Base-by-base conservation (phyloP, 352 stramenopile genomes). In the Globisporangium spinosum region DNA sequence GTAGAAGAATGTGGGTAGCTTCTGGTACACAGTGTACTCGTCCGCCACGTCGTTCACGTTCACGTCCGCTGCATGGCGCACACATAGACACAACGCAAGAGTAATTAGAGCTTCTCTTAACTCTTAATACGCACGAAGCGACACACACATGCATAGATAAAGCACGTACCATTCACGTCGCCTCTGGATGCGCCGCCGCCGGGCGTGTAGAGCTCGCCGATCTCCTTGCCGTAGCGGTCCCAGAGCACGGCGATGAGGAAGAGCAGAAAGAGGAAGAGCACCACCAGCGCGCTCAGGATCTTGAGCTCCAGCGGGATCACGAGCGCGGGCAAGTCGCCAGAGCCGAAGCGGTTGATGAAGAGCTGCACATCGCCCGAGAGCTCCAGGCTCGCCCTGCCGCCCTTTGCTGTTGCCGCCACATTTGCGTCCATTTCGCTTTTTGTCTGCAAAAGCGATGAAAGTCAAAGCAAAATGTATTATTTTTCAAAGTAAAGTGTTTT, bases 1-100 rank as follows among this genome's bases (percentile, higher is more conserved):
- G 78, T 95, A 95, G 71, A 95, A 95, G 65, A 95, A 95, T 20
- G 87, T 95, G 0, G 87, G 87, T 23, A 95, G 72, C 62, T 89
- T 93, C 71, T 93, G 85, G 74, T 95, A 95, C 17, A 93, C 83
- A 2, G 85, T 85, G 70, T 88, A 95, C 67, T 95, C 85, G 72
- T 92, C 85, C 17, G 83, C 78, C 4, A 89, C 85, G 54, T 86
- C 81, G 71, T 93, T 86, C 64, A 87, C 80, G 23, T 85, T 85
- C 47, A 79, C 69, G 15, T 89, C 80, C 75, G 62, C 58, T 73
- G 56, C 27, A 45, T 12, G 2, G 25, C 57, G 38, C 22, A 40
- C 22, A 53, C n/a, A 40, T 34, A 47, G 29, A 43, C 25, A 63
- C 20, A 63, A n/a, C 4, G 22, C 43, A 23, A 5, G 10, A 62